Conservation (phyloP, 148 eudicot species). For the Selenicereus undatus region DNA sequence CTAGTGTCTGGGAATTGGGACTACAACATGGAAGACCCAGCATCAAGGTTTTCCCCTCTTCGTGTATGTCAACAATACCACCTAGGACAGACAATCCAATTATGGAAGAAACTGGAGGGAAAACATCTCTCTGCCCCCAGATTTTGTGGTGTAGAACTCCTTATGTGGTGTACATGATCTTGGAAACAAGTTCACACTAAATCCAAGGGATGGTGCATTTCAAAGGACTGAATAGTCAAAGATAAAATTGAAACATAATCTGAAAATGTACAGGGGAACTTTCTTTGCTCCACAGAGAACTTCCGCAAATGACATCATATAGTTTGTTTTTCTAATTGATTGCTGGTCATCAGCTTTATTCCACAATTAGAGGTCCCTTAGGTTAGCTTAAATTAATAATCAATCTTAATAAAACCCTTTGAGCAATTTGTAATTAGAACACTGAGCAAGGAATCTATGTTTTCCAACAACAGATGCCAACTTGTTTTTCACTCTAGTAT, state of each 20-base stretch:
- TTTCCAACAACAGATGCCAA: background rate
- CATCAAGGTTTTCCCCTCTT: too few relatives aligned
- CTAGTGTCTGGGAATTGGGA: too few relatives aligned
- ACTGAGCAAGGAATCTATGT: background rate
- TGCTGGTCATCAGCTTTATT: background rate
- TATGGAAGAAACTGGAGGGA: background rate
- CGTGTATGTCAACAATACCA: background rate
- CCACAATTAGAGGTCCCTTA: background rate
- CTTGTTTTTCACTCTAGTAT: background rate
- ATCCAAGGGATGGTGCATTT: background rate
- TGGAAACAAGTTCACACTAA: background rate
- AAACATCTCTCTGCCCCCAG: too few relatives aligned
- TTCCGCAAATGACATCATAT: background rate
- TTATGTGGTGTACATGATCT: background rate
- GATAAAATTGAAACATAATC: background rate
- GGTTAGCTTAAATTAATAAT: background rate
- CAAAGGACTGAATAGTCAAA: background rate
- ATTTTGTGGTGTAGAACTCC: background rate
- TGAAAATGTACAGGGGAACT: background rate
- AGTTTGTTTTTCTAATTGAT: background rate
- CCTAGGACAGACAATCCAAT: background rate
- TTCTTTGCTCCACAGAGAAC: background rate
- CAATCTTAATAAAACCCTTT: background rate
- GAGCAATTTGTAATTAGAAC: background rate
- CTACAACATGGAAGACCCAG: too few relatives aligned